Evolutionary conservation across 768 basidiomycete genomes (phyloP), one percentile per base, ranked within the genome.

Genomic region (Russula abietina): DNA sequence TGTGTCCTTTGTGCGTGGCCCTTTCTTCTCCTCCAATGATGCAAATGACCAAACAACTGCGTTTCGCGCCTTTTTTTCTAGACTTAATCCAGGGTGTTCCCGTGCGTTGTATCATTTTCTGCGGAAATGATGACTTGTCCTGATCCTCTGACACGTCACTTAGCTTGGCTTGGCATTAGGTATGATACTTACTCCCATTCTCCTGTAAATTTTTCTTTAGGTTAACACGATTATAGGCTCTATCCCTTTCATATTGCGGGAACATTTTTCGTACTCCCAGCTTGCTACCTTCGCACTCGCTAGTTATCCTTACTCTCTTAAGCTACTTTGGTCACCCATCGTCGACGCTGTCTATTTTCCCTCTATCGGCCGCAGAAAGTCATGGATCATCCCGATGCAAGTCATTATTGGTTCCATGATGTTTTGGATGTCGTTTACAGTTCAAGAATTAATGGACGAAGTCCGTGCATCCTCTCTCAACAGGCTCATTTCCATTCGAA

Each of bases 321-420:
- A 99, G 76, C 75, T 99, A 64, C 74, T 98, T 67, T 98, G 96
- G 95, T 96, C 93, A 8, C 97, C 97, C 56, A 88, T 99, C 65
- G 93, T 99, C 59, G 97, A 99, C 71, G 91, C 96, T 2, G 78
- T 89, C 66, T 99, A 89, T 74, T 78, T 88, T 69, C 76, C 84
- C 41, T 87, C 84, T 46, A 68, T 95, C 65, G 97, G 97, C n/a
- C 87, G 97, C 55, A 81, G 97, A 66, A 99, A 98, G 75, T 94
- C 92, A 65, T 99, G 97, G 97, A 98, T 99, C 68, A 88, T 98
- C 65, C 97, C 97, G 49, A 97, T 99, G 81, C 97, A 99, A 73
- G 72, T 87, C 36, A 84, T 93, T 66, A 89, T 98, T 55, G 97
- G 93, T 46, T 79, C 82, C 46, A 76, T 93, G 62, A 91, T 92